These are phyloP conservation scores for Cephaloascus fragrans DNA, from an alignment of 805 yeast species.

Conservation along the genomic window DNA sequence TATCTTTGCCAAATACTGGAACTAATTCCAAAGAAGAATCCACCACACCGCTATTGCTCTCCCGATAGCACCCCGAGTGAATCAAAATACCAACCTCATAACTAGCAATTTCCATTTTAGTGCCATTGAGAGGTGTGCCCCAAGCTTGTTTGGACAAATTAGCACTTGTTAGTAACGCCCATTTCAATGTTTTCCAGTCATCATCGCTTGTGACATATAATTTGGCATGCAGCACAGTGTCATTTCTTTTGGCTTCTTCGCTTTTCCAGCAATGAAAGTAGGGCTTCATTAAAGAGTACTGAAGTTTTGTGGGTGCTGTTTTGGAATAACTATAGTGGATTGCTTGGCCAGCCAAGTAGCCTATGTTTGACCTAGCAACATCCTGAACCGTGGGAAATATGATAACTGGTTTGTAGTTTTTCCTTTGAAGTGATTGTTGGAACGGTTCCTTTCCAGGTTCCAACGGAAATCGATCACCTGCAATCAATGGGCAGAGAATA, in stretches of 20 bases:
- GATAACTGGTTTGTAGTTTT: conserved; percentile 21
- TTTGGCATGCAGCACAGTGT: conserved; percentile 58
- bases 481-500: conserved; percentile 34
- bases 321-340: conserved; percentile 31
- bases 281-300: conserved; percentile 29
- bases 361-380: conserved; percentile 28
- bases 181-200: conserved; percentile 38
- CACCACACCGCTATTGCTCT: too few species aligned
- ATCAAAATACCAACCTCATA: conserved; percentile 50
- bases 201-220: conserved; percentile 49
- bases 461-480: conserved; percentile 12
- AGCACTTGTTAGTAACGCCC: conserved; percentile 70
- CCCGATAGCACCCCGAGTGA: conserved; percentile 14
- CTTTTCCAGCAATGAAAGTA: conserved; percentile 38
- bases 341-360: conserved; percentile 39
- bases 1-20: conserved; percentile 35
- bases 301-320: conserved; percentile 10
- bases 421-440: conserved; percentile 9
- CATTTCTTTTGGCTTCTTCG: conserved; percentile 14
- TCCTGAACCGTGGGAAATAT: conserved; percentile 36
- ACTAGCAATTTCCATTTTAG: conserved; percentile 20
- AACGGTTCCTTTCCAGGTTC: conserved; percentile 9
- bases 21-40: too few species aligned
- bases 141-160: conserved; percentile 74
- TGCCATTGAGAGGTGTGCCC: conserved; percentile 42